Evolutionary conservation across 148 eudicot species (phyloP).

Genomic region (Cornus kousa): DNA sequence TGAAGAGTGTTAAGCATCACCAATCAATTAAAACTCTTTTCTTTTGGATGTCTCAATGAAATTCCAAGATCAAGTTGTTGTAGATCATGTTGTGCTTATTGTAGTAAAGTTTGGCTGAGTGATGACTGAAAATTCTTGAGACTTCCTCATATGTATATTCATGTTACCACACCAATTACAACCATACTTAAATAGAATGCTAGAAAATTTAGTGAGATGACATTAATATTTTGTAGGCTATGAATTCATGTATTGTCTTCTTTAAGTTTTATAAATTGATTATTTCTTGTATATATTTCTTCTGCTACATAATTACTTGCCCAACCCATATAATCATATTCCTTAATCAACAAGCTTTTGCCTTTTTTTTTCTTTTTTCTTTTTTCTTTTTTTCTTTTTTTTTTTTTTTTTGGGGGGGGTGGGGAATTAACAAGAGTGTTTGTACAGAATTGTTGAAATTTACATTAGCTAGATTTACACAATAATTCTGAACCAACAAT

Average conservation of each 20-base stretch:
- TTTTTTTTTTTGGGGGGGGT: no score
- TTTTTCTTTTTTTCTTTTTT: no score
- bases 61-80: conserved; percentile 4
- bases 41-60: conserved; percentile 12
- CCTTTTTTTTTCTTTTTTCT: no score
- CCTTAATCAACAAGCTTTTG: no score
- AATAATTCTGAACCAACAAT: no score
- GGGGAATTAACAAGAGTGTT: no score
- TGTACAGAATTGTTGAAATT: no score
- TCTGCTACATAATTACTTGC: no score
- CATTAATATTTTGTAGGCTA: conserved; percentile 9
- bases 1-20: background rate
- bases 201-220: conserved; percentile 4
- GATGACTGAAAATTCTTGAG: background rate
- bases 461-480: no score
- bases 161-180: background rate
- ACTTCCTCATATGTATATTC: background rate
- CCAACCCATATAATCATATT: no score
- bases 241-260: background rate
- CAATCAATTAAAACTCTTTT: conserved; percentile 1
- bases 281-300: no score
- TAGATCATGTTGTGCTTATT: background rate
- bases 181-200: background rate
- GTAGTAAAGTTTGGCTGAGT: background rate
- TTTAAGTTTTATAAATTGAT: no score